Percentiles rank a stretch among this genome's conserved stretches.
Conservation (phyloP, 805 yeast species). For the Myxozyma geophila region DNA sequence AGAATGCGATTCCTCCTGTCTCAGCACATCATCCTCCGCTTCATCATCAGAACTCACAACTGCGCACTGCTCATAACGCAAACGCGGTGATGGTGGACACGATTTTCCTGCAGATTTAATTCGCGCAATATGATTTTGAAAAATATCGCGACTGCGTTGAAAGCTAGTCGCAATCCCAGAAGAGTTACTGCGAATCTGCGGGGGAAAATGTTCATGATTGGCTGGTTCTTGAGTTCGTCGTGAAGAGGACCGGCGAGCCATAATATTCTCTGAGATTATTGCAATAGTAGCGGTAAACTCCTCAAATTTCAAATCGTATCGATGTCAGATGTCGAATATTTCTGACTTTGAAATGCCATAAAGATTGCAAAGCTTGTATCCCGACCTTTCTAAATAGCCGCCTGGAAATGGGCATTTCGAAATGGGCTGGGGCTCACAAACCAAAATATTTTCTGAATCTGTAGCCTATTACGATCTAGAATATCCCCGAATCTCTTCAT, state of each 20-base stretch:
- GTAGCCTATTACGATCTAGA: neutral
- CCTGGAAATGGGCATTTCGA: no score
- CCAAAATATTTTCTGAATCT: neutral
- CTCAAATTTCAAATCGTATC: no score
- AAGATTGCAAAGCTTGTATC: no score
- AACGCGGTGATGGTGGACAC: neutral
- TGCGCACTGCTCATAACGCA: neutral
- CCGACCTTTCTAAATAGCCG: no score
- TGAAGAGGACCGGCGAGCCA: neutral
- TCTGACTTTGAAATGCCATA: no score
- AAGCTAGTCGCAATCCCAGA: neutral
- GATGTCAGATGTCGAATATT: no score
- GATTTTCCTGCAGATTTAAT: neutral
- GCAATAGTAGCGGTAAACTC: no score
- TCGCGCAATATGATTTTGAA: neutral
- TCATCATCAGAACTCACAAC: neutral
- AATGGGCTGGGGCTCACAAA: neutral
- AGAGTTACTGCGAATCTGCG: neutral
- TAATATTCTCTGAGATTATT: neutral
- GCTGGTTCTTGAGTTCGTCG: neutral
- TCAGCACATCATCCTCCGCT: no score
- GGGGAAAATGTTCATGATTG: neutral
- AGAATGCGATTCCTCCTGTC: neutral
- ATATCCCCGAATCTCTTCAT: constrained; percentile 28
- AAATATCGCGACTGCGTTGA: neutral